phyloP scores from a whole-genome alignment of 2,329 filamentous ascomycete genomes.

The Aspergillus intermedius region DNA sequence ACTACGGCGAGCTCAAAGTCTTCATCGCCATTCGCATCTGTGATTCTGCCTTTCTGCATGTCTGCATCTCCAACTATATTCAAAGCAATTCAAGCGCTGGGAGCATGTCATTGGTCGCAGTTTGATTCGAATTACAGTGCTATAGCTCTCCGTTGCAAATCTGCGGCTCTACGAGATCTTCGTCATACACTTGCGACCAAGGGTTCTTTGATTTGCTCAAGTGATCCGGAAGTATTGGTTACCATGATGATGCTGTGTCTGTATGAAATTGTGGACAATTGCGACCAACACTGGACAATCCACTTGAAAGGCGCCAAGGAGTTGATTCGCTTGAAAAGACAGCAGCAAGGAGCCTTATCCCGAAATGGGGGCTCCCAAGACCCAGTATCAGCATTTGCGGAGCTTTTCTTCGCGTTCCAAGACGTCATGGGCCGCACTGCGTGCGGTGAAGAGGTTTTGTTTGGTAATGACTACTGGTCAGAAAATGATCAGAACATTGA shows the following conservation, averaged over 20 bases:
- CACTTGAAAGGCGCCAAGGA: constrained; percentile 45
- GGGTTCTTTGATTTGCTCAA: constrained; percentile 20
- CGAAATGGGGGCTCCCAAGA: constrained; percentile 10
- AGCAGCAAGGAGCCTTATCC: constrained; percentile 11
- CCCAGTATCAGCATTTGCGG: constrained; percentile 33
- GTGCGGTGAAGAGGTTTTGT: constrained; percentile 43
- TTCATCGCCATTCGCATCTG: constrained; percentile 34
- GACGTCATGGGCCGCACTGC: constrained; percentile 48
- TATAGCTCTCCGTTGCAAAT: constrained; percentile 32
- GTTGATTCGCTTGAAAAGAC: constrained; percentile 36
- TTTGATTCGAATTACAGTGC: constrained; percentile 24
- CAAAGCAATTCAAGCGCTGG: constrained; percentile 33
- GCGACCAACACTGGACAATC: constrained; percentile 42
- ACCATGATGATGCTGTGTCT: constrained; percentile 44
- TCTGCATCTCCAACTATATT: constrained; percentile 33
- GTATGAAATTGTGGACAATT: constrained; percentile 41
- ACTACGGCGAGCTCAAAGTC: constrained; percentile 31
- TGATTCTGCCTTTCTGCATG: constrained; percentile 34
- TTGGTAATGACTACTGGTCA: constrained; percentile 45
- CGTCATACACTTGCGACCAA: constrained; percentile 26
- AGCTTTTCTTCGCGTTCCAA: constrained; percentile 47
- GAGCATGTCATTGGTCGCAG: constrained; percentile 33
- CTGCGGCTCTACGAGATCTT: constrained; percentile 31
- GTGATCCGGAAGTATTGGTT: constrained; percentile 32
- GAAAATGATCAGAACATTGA: constrained; percentile 34